Evolutionary conservation across 768 basidiomycete genomes (phyloP).

Genomic region (Tricholomella constricta): DNA sequence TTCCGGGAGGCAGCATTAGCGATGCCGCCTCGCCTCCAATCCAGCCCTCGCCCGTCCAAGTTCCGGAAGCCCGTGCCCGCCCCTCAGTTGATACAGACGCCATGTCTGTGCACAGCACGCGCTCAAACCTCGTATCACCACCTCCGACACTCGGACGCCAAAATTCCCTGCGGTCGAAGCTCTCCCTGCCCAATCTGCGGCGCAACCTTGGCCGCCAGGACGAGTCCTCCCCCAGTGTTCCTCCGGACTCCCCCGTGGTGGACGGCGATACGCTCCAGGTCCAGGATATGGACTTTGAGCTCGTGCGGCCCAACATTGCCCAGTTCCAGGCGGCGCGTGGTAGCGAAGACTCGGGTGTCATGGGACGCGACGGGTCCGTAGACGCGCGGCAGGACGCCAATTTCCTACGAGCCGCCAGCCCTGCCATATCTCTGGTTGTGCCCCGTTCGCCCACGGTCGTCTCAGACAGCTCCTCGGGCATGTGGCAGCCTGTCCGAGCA

Average conservation of each 20-base stretch:
- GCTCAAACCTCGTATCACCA: slow-evolving; percentile 39
- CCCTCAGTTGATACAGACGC: slow-evolving; percentile 24
- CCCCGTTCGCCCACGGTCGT: slow-evolving; percentile 23
- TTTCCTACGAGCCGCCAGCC: slow-evolving; percentile 43
- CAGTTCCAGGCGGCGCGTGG: slow-evolving; percentile 39
- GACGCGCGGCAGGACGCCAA: slow-evolving; percentile 31
- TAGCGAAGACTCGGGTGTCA: slow-evolving; percentile 56
- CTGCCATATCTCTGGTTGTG: slow-evolving; percentile 38
- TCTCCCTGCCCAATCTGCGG: slow-evolving; percentile 69
- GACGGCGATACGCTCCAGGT: slow-evolving; percentile 69
- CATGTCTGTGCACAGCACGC: slow-evolving; percentile 35
- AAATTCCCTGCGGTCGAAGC: slow-evolving; percentile 55
- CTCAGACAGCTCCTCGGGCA: slow-evolving; percentile 8
- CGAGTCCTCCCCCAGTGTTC: slow-evolving; percentile 30
- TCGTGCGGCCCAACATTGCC: slow-evolving; percentile 62
- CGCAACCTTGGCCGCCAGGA: slow-evolving; percentile 42
- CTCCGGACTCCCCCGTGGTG: slow-evolving; percentile 19
- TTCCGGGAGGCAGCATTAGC: not conserved
- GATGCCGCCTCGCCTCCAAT: slow-evolving; percentile 9
- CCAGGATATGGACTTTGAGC: slow-evolving; percentile 80
- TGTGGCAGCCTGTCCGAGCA: no score
- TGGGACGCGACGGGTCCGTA: slow-evolving; percentile 35
- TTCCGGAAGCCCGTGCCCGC: slow-evolving; percentile 9
- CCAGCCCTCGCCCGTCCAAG: not conserved
- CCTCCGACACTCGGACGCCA: slow-evolving; percentile 39